Evolutionary conservation across 805 yeast genomes (phyloP).

Genomic region (Candida broadrunensis): DNA sequence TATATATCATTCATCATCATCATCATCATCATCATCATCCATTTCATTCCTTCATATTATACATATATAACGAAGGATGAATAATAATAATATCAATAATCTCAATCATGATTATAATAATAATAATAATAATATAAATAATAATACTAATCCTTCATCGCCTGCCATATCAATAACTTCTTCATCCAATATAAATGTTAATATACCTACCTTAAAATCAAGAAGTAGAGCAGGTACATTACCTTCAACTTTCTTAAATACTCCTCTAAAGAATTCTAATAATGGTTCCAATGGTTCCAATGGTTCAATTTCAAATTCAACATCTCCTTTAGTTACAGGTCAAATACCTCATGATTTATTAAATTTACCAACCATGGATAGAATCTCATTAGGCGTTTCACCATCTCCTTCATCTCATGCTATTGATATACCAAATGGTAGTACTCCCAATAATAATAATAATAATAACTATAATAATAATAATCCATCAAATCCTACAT

Average conservation of each 20-base stretch:
- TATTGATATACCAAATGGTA: constrained; percentile 14
- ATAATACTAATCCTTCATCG: neutral
- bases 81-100: too few species aligned
- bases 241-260: constrained; percentile 53
- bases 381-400: constrained; percentile 15
- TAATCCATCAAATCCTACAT: neutral
- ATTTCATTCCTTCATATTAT: too few species aligned
- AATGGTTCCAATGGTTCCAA: neutral
- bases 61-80: too few species aligned
- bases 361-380: constrained; percentile 13
- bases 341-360: constrained; percentile 3
- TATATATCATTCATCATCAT: too few species aligned
- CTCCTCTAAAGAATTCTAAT: neutral
- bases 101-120: too few species aligned
- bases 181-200: neutral
- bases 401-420: constrained; percentile 14
- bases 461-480: neutral
- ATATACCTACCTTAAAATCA: constrained; percentile 21
- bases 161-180: neutral
- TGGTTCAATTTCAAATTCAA: constrained; percentile 8
- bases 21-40: too few species aligned
- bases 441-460: neutral
- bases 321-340: constrained; percentile 16
- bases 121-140: neutral
- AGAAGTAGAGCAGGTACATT: constrained; percentile 79